Evolutionary conservation across 768 basidiomycete species (phyloP).

Genomic region (Hericium coralloides): DNA sequence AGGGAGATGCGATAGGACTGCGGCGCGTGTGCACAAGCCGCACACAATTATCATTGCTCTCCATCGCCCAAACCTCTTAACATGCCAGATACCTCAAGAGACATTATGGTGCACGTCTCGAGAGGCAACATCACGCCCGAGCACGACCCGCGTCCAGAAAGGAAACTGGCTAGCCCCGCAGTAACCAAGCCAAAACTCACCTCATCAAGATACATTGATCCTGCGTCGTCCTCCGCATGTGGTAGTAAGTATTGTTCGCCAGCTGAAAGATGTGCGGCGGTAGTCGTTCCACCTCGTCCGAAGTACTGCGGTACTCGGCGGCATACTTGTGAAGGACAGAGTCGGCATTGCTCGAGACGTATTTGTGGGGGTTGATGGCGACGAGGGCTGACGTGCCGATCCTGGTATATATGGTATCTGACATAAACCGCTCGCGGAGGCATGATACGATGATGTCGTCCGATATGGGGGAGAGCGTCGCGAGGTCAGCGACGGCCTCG

Average conservation of each 20-base stretch:
- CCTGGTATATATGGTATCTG: conserved; percentile 72
- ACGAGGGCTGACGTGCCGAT: conserved; percentile 68
- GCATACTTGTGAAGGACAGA: conserved; percentile 80
- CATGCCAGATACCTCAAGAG: no score
- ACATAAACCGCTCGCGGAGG: conserved; percentile 80
- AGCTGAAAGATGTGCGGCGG: conserved; percentile 91
- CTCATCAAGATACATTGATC: conserved; percentile 86
- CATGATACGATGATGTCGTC: conserved; percentile 83
- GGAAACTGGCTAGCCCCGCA: neutral
- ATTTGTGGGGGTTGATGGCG: conserved; percentile 91
- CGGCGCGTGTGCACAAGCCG: no score
- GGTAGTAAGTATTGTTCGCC: conserved; percentile 88
- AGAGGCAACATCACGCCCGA: neutral
- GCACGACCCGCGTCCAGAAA: neutral
- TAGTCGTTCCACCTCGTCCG: conserved; percentile 46
- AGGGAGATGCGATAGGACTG: no score
- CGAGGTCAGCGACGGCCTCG: conserved; percentile 65
- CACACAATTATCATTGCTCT: no score
- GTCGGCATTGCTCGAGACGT: conserved; percentile 77
- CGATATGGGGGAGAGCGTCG: conserved; percentile 53
- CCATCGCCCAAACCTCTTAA: no score
- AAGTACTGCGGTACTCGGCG: conserved; percentile 72
- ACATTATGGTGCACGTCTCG: no score
- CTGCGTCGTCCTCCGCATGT: conserved; percentile 89
- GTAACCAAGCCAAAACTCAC: conserved; percentile 35